Conservation (phyloP, 202 grass and related monocot genomes). For the Dendrocalamus latiflorus region DNA sequence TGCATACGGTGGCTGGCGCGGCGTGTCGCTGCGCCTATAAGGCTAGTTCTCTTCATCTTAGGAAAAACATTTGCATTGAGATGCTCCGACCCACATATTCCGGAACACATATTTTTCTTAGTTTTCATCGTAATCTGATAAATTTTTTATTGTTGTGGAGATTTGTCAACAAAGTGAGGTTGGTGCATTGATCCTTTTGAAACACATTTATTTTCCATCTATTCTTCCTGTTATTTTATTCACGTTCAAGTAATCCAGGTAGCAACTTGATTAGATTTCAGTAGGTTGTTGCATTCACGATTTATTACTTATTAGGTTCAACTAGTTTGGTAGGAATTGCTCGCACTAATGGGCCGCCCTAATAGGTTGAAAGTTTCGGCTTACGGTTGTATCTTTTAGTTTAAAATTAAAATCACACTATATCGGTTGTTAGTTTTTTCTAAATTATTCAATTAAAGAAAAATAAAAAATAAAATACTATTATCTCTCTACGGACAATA, state of each 20-base stretch:
- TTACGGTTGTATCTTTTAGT: too few relatives aligned
- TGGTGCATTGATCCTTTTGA: not conserved
- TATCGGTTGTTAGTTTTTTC: too few relatives aligned
- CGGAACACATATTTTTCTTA: not conserved
- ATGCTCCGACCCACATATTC: not conserved
- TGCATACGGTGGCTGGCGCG: too few relatives aligned
- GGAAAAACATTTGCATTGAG: not conserved
- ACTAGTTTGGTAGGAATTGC: not conserved
- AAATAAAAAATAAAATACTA: too few relatives aligned
- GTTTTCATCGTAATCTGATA: not conserved
- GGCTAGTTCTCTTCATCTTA: too few relatives aligned
- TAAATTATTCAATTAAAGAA: too few relatives aligned
- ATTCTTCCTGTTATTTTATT: not conserved
- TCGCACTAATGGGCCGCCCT: too few relatives aligned
- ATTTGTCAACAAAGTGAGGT: not conserved
- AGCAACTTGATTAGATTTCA: not conserved
- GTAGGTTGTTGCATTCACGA: not conserved
- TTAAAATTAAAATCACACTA: too few relatives aligned
- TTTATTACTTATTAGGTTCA: too few relatives aligned
- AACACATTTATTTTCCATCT: not conserved
- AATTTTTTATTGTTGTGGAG: not conserved
- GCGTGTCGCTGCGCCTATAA: too few relatives aligned
- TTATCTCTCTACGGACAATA: too few relatives aligned
- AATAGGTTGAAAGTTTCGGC: too few relatives aligned
- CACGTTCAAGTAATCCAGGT: not conserved